Evolutionary conservation across 2,329 filamentous ascomycete genomes (phyloP), one percentile per base, ranked within the genome.

Genomic region (Claviceps humidiphila): DNA sequence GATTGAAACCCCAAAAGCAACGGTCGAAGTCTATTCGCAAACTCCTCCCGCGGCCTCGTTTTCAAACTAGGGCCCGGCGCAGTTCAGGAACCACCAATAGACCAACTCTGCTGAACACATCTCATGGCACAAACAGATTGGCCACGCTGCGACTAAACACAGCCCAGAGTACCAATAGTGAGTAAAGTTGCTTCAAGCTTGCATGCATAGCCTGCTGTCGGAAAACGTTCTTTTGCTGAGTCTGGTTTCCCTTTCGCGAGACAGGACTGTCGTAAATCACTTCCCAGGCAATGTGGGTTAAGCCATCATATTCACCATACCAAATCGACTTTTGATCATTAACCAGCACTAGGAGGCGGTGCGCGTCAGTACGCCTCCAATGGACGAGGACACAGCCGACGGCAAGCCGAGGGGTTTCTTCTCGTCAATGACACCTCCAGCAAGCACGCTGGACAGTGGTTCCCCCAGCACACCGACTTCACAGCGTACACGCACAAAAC

Each of bases 341-440:
- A 30, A 48, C 11, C 20, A 40, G 8, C 3, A 9, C 20, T 48
- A 77, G 74, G 74, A 77, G 64, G 74, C 74, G 5, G 68, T 62
- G n/a, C 68, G 74, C 4, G 61, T 77, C 13, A 68, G 66, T 49
- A 76, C 74, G 2, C 74, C 74, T 1, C 72, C 72, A 0, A 58
- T 74, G 20, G 65, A 66, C 20, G 68, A 73, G 54, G 62, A 64
- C 42, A 67, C 65, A 8, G 61, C 62, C 14, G 67, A 66, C 46
- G 65, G 67, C 5, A 66, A 57, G 38, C 64, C 67, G 3, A 68
- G 70, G 5, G 66, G 64, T 4, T 73, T 75, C 57, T 75, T 76
- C 57, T 68, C 68, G 14, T 64, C 72, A 22, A 65, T 71, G 38
- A 59, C 64, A 11, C 61, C 65, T 1, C 67, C 68, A 0, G 41